phyloP scores from a whole-genome alignment of 768 basidiomycete genomes.

The Mycena latifolia region DNA sequence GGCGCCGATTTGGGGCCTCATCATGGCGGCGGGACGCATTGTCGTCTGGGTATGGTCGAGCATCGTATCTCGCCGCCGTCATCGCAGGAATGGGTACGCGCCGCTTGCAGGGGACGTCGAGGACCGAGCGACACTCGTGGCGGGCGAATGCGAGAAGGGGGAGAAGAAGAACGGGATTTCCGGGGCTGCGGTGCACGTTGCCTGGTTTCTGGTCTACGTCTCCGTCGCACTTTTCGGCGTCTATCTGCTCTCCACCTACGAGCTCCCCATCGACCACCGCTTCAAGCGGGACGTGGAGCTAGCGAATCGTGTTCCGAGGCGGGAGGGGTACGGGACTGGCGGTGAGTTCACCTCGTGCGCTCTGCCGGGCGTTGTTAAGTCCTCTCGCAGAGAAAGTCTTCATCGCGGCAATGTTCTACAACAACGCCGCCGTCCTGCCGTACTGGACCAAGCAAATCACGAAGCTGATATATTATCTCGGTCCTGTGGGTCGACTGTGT shows the following conservation, averaged over 20 bases:
- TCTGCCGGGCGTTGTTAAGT: too few relatives aligned
- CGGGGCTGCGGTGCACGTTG: not conserved
- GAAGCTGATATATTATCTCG: slow-evolving; percentile 52
- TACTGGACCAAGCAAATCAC: slow-evolving; percentile 53
- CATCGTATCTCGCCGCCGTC: too few relatives aligned
- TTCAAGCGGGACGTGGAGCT: not conserved
- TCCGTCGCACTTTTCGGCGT: slow-evolving; percentile 3
- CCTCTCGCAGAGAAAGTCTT: slow-evolving; percentile 45
- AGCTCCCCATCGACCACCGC: slow-evolving; percentile 10
- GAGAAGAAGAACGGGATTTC: not conserved
- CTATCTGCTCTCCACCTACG: slow-evolving; percentile 10
- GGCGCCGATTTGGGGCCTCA: not conserved
- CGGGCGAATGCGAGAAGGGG: too few relatives aligned
- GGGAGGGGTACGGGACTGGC: not conserved
- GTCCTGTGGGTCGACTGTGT: slow-evolving; percentile 32
- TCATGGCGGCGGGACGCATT: not conserved
- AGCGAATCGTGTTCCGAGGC: not conserved
- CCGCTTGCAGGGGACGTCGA: not conserved
- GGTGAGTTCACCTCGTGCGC: too few relatives aligned
- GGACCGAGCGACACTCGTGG: too few relatives aligned
- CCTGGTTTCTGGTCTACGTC: not conserved
- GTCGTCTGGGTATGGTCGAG: not conserved
- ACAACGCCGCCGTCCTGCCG: slow-evolving; percentile 51
- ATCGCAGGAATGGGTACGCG: too few relatives aligned
- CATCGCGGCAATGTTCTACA: slow-evolving; percentile 54